phyloP scores from a whole-genome alignment of 2,329 filamentous ascomycete species.

The Fusarium lateritium region DNA sequence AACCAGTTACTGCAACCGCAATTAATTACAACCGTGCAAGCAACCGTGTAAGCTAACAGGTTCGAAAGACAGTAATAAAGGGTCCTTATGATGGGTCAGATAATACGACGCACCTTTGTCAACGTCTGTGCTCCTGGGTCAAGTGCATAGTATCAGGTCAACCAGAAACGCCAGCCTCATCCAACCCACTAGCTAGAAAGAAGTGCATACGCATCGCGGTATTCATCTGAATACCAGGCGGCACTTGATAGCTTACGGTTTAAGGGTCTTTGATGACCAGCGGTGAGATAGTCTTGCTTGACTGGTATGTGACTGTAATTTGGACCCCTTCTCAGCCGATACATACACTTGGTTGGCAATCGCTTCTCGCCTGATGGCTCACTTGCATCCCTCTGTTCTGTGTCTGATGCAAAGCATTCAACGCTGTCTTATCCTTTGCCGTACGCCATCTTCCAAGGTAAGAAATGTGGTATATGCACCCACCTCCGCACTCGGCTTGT shows the following conservation, averaged over 20 bases:
- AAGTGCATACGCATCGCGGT: slow-evolving; percentile 1
- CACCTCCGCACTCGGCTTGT: slow-evolving; percentile 7
- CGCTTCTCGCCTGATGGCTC: background rate
- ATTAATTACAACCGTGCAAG: slow-evolving; percentile 35
- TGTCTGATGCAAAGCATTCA: slow-evolving; percentile 5
- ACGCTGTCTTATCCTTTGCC: background rate
- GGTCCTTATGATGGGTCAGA: slow-evolving; percentile 14
- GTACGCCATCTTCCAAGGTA: background rate
- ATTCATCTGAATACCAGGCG: slow-evolving; percentile 5
- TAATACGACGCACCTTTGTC: slow-evolving; percentile 1
- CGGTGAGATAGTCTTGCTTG: slow-evolving; percentile 13
- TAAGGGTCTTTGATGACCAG: background rate
- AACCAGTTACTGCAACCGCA: slow-evolving; percentile 18
- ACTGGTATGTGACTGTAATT: background rate
- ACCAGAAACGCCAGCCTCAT: slow-evolving; percentile 24
- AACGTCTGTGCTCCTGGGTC: slow-evolving; percentile 22
- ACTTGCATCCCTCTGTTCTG: background rate
- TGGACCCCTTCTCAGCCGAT: background rate
- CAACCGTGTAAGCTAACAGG: slow-evolving; percentile 42
- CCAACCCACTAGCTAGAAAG: background rate
- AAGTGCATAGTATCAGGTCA: slow-evolving; percentile 10
- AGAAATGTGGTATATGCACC: background rate
- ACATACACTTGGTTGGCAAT: background rate
- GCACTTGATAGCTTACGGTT: background rate
- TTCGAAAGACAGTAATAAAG: slow-evolving; percentile 13